Conservation (phyloP, 1,284 basidiomycete genomes). For the Fistulinella cinereoalba region DNA sequence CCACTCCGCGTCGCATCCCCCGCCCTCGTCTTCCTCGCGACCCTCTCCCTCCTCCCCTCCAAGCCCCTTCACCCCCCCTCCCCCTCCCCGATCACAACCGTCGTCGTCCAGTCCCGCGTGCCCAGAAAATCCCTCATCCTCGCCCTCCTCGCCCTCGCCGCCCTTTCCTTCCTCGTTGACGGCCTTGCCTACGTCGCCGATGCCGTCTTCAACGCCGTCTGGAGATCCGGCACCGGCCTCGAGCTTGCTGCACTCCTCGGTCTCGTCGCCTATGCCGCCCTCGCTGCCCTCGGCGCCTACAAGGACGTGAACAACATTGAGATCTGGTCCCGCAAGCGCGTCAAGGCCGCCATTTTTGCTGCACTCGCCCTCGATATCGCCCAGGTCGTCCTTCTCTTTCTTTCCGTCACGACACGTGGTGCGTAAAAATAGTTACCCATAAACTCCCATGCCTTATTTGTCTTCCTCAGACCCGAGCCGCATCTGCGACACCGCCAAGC, state of each 20-base stretch:
- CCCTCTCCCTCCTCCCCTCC: constrained; percentile 56
- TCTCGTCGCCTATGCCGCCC: constrained; percentile 61
- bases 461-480: constrained; percentile 14
- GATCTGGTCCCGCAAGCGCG: constrained; percentile 63
- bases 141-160: constrained; percentile 62
- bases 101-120: constrained; percentile 65
- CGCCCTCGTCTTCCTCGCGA: constrained; percentile 54
- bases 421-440: constrained; percentile 18
- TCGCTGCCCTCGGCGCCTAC: constrained; percentile 71
- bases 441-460: background rate
- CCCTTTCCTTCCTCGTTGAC: constrained; percentile 86
- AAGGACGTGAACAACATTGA: constrained; percentile 69
- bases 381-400: constrained; percentile 52
- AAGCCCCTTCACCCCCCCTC: constrained; percentile 46
- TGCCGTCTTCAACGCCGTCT: constrained; percentile 60
- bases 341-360: constrained; percentile 51
- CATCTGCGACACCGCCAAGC: constrained; percentile 34
- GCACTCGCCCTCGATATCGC: constrained; percentile 59
- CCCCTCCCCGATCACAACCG: constrained; percentile 67
- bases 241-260: constrained; percentile 67
- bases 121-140: constrained; percentile 75
- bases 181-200: constrained; percentile 65
- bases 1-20: constrained; percentile 61
- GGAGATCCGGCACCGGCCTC: constrained; percentile 63
- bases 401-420: constrained; percentile 48